Conservation (phyloP, 495 filamentous ascomycete genomes). For the Penicillium coprophilum region DNA sequence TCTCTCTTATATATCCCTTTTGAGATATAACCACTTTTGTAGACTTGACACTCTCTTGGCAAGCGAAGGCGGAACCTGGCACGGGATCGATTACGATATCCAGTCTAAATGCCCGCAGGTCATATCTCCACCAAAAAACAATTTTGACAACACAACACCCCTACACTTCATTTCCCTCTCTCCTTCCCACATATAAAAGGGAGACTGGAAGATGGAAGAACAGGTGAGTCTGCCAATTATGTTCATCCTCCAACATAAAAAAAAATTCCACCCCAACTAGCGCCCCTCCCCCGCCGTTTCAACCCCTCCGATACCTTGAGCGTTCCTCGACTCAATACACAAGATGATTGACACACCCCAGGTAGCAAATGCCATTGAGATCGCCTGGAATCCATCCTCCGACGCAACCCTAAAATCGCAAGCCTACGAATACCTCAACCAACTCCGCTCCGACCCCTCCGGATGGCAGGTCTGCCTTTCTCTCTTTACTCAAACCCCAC, state of each 20-base stretch:
- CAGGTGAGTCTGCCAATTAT: conserved; percentile 37
- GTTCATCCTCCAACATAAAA: conserved; percentile 11
- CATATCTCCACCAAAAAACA: conserved; percentile 33
- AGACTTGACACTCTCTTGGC: conserved; percentile 2
- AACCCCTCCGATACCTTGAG: conserved; percentile 21
- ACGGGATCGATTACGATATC: conserved; percentile 33
- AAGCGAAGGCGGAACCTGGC: conserved; percentile 29
- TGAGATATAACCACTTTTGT: not conserved
- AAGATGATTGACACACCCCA: conserved; percentile 37
- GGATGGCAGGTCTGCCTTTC: conserved; percentile 84
- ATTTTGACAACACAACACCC: conserved; percentile 33
- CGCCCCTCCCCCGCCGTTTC: conserved; percentile 17
- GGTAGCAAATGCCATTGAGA: conserved; percentile 91
- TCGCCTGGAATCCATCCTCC: conserved; percentile 76
- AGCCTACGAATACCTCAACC: conserved; percentile 84
- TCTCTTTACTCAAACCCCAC: conserved; percentile 82
- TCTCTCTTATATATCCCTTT: not conserved
- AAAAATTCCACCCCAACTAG: conserved; percentile 24
- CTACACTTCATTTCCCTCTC: conserved; percentile 16
- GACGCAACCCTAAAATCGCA: conserved; percentile 74
- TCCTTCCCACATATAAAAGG: conserved; percentile 34
- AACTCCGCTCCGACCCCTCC: conserved; percentile 71
- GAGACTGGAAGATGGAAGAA: conserved; percentile 52
- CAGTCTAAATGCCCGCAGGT: conserved; percentile 8
- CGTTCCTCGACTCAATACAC: conserved; percentile 11